phyloP scores from a whole-genome alignment of 2,329 filamentous ascomycete species.

The Sarocladium brachiariae region DNA sequence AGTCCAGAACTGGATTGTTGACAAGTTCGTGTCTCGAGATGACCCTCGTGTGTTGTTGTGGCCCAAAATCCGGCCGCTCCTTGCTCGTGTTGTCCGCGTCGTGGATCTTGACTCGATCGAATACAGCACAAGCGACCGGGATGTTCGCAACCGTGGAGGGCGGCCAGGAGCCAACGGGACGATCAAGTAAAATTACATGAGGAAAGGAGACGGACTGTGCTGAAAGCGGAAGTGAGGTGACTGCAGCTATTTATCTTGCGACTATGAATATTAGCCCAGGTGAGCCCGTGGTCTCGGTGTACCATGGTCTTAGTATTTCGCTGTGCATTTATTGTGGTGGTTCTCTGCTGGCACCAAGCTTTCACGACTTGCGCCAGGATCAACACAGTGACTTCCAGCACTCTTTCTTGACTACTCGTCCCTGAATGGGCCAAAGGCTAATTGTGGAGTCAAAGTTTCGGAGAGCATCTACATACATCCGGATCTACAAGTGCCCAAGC shows the following conservation, averaged over 20 bases:
- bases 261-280: not conserved
- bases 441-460: too few relatives aligned
- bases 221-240: not conserved
- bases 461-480: too few relatives aligned
- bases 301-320: too few relatives aligned
- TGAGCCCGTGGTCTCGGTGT: conserved; percentile 1
- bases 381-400: too few relatives aligned
- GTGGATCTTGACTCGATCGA: not conserved
- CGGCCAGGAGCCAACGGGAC: not conserved
- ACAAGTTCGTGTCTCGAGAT: not conserved
- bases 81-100: not conserved
- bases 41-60: not conserved
- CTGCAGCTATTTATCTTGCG: not conserved
- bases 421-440: too few relatives aligned
- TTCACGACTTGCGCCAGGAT: too few relatives aligned
- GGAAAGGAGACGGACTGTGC: not conserved
- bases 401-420: too few relatives aligned
- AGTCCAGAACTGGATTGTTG: not conserved
- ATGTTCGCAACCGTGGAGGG: not conserved
- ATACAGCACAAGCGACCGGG: not conserved
- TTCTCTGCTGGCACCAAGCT: too few relatives aligned
- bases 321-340: too few relatives aligned
- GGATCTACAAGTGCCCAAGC: too few relatives aligned
- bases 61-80: not conserved
- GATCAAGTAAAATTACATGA: not conserved